Conservation (phyloP, 352 stramenopile species). For the Thalassiosira exigua region DNA sequence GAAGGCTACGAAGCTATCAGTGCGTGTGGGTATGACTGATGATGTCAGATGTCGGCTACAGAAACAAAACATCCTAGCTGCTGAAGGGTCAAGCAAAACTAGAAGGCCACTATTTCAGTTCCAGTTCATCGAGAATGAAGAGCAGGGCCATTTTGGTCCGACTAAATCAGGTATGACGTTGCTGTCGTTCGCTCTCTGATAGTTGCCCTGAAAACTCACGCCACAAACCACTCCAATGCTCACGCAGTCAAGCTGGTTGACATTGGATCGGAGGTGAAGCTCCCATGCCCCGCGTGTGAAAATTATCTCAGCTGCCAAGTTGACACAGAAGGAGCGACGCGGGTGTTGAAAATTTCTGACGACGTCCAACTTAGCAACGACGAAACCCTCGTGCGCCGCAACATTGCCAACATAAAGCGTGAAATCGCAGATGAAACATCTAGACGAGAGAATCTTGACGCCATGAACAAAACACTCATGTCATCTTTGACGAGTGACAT, state of each 20-base stretch:
- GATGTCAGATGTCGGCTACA: conserved; percentile 41
- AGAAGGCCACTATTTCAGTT: conserved; percentile 55
- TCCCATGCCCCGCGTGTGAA: conserved; percentile 64
- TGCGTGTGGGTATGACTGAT: conserved; percentile 58
- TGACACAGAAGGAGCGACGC: conserved; percentile 80
- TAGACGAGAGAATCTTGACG: conserved; percentile 48
- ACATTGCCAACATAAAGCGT: conserved; percentile 69
- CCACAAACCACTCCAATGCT: too few species aligned
- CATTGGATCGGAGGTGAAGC: conserved; percentile 76
- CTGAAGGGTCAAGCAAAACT: neutral
- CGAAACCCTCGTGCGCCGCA: conserved; percentile 51
- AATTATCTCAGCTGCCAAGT: conserved; percentile 75
- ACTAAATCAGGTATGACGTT: too few species aligned
- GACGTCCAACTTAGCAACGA: conserved; percentile 52
- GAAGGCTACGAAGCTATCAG: conserved; percentile 80
- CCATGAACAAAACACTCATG: conserved; percentile 41
- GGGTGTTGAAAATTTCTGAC: conserved; percentile 82
- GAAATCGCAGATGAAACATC: conserved; percentile 66
- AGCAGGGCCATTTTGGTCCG: conserved; percentile 76
- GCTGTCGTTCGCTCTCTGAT: too few species aligned
- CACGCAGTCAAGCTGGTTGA: conserved; percentile 82
- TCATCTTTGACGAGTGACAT: too few species aligned
- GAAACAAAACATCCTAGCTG: neutral
- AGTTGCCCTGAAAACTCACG: too few species aligned
- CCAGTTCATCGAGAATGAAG: conserved; percentile 80